Base-by-base conservation (phyloP, 352 stramenopile genomes). In the Phytopythium oedochilum region DNA sequence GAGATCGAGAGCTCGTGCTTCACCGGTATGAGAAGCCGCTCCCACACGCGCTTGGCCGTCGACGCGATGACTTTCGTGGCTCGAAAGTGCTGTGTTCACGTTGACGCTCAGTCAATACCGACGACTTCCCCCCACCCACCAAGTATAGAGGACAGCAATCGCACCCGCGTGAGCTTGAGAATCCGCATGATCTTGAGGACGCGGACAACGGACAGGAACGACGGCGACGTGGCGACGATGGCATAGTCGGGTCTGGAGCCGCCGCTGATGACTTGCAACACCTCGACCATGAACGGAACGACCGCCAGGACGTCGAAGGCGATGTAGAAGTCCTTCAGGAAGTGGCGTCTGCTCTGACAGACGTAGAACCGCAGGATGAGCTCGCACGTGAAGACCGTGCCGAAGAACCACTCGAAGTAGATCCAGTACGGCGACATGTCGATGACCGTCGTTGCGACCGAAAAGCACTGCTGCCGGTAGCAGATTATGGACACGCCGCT, bases 341-440 rank as follows among this genome's bases (percentile, higher is more conserved):
- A 77, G 3, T 63, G 45, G 1, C 50, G 58, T 1, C 63, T 64
- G 22, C 81, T 53, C 3, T 71, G 68, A 0, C 60, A 75, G 4
- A 73, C 71, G 44, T 77, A 83, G 50, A 89, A 83, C 1, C 78
- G 78, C 12, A 91, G 52, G 10, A 65, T 35, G 26, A 89, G 57
- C 42, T 93, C 81, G n/a, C 64, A 6, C 36, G 69, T 68, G 52
- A 93, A 93, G 5, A 61, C 29, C 5, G 80, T 44, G 0, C 78
- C 81, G 39, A 91, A 89, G 8, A 61, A 64, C 68, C 67, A 88
- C 44, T 93, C 83, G 34, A 90, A 76, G 54, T 83, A 89, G 47
- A 90, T 83, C 83, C 83, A 92, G 35, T 87, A 78, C 15, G 71
- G 70, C 20, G 73, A 67, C 83, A 92, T 90, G 48, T 88, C 70